Conservation (phyloP, 495 filamentous ascomycete species). For the Annulohypoxylon moriforme region DNA sequence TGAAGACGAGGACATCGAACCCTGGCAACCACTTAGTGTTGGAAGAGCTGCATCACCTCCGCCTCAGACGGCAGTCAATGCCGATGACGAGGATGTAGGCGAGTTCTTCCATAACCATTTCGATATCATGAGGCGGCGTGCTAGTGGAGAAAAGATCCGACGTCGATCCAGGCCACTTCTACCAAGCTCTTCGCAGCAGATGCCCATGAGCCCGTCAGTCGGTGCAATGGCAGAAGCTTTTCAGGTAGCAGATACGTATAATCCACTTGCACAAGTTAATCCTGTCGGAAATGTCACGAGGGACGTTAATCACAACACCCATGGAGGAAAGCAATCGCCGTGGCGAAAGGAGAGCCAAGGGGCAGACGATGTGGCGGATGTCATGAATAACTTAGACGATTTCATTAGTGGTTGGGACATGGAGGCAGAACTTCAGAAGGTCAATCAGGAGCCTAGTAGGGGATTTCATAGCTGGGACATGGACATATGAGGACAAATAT, state of each 20-base stretch:
- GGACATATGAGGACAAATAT: neutral
- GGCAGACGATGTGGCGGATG: constrained; percentile 55
- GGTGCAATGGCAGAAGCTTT: constrained; percentile 58
- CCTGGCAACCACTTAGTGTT: neutral
- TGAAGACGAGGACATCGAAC: constrained; percentile 14
- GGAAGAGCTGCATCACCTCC: constrained; percentile 43
- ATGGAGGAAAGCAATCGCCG: constrained; percentile 28
- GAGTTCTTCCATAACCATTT: constrained; percentile 51
- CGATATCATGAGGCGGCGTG: constrained; percentile 46
- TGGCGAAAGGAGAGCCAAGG: constrained; percentile 42
- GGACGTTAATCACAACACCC: constrained; percentile 16
- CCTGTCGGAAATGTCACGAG: neutral
- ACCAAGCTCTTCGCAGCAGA: constrained; percentile 56
- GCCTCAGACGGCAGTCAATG: constrained; percentile 21
- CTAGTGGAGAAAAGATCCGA: constrained; percentile 21
- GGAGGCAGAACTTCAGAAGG: constrained; percentile 52
- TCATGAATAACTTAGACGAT: constrained; percentile 56
- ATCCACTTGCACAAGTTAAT: neutral
- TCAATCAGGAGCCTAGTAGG: constrained; percentile 23
- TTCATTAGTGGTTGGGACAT: constrained; percentile 57
- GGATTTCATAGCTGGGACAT: constrained; percentile 4
- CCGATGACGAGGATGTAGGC: constrained; percentile 35
- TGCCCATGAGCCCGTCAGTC: constrained; percentile 50
- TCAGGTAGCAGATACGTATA: constrained; percentile 42
- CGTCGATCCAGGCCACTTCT: constrained; percentile 41